These are phyloP conservation scores for Chlorella sorokiniana DNA, from an alignment of 139 green algal species.

Conservation along the genomic window DNA sequence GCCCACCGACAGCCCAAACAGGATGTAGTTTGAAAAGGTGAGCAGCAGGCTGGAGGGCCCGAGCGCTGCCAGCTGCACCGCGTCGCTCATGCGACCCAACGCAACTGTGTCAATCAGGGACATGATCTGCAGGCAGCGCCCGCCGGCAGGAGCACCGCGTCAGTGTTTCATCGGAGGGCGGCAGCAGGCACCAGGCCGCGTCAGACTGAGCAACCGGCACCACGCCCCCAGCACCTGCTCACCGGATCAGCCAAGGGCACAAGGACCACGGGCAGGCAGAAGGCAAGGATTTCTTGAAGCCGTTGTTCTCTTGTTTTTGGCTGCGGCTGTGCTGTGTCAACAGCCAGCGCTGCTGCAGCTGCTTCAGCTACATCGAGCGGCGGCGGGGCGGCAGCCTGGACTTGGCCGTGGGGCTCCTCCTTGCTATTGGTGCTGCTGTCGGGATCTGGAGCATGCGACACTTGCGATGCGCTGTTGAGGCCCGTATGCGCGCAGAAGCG, in stretches of 20 bases:
- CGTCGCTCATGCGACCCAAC: slow-evolving; percentile 60
- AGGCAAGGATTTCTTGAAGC: slow-evolving; percentile 34
- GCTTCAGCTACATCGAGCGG: no score
- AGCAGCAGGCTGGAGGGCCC: slow-evolving; percentile 80
- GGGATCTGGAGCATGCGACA: no score
- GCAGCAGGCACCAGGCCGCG: no score
- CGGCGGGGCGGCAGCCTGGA: no score
- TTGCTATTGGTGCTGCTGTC: no score
- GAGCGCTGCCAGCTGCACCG: slow-evolving; percentile 68
- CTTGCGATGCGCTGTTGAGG: no score
- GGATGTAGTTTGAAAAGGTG: slow-evolving; percentile 69
- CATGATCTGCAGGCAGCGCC: slow-evolving; percentile 57
- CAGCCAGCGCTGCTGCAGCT: neutral
- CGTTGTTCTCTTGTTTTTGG: neutral
- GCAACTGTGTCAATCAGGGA: slow-evolving; percentile 75
- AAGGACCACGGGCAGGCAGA: slow-evolving; percentile 54
- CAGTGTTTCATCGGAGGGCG: no score
- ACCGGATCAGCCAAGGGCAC: slow-evolving; percentile 77
- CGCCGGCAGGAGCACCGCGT: no score
- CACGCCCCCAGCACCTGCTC: neutral
- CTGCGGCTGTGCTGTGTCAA: neutral
- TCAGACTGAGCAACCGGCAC: no score
- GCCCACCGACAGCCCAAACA: slow-evolving; percentile 59
- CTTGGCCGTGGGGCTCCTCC: no score
- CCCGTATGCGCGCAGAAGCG: no score